Evolutionary conservation across 495 filamentous ascomycete species (phyloP), one percentile per base, ranked within the genome.

Genomic region (Penicillium desertorum): DNA sequence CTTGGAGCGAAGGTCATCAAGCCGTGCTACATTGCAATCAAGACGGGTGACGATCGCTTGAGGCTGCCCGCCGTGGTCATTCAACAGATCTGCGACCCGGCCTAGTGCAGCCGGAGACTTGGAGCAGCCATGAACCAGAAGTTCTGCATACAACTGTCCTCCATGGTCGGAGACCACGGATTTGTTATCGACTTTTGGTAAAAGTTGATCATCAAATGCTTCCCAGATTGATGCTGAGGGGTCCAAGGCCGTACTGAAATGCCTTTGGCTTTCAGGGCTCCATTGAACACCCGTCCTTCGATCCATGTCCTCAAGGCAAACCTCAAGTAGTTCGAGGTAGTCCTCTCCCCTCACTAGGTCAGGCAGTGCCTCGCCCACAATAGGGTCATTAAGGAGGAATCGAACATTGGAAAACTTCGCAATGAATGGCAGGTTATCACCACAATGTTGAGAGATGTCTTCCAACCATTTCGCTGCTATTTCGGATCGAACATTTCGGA

Each of bases 91-190:
- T 10, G 57, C 60, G 42, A 76, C 63, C 12, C 50, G 49, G 5
- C 58, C 58, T 12, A 76, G 59, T 16, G 72, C 62, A 3, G 51
- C 30, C 23, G 29, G 37, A 12, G 69, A 76, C 22, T 64, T 70
- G 14, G 74, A 75, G 41, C 64, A 69, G n/a, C 74, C 72, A 41
- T 62, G 59, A 8, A 58, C 57, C 30, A 57, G 30, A 12, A 78
- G 65, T 20, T 71, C 64, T 1, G 68, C 48, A 44, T 67, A 57
- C 27, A 78, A 57, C 25, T 71, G 69, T 16, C 57, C 45, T 20
- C 29, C 52, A 45, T 70, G 66, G 16, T 62, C 64, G 43, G 69
- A 72, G 27, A 67, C 69, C 41, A 51, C 29, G 30, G 52, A 57
- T 17, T 72, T 63, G 3, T 62, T 68, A 50, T 72, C 67, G 0